A percentile compares a stretch with the other conserved stretches of the same genome.
Evolutionary conservation across 176 grass and related monocot genomes (phyloP).

Genomic region (Guadua angustifolia): DNA sequence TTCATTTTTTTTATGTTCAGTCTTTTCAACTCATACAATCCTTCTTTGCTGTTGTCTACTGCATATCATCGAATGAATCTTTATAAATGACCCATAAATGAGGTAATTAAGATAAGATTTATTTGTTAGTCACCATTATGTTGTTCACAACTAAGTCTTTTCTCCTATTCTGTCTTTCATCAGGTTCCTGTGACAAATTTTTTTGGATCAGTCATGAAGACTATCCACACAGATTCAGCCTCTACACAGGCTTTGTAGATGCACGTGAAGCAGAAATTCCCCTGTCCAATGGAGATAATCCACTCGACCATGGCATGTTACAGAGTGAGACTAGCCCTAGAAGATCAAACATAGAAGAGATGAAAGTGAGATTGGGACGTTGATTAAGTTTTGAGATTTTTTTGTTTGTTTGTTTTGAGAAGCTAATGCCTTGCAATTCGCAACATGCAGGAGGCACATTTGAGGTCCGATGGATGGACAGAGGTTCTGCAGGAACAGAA

Average conservation of each 20-base stretch:
- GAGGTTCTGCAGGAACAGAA: slow-evolving; percentile 57
- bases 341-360: slow-evolving; percentile 49
- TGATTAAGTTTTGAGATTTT: slow-evolving; percentile 16
- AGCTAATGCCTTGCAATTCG: slow-evolving; percentile 53
- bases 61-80: slow-evolving; percentile 94
- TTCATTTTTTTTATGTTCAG: slow-evolving; percentile 51
- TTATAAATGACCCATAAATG: slow-evolving; percentile 69
- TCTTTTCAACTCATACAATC: slow-evolving; percentile 96
- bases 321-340: slow-evolving; percentile 51
- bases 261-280: slow-evolving; percentile 40
- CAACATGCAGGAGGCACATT: slow-evolving; percentile 57
- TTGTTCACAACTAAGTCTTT: slow-evolving; percentile 24
- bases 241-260: slow-evolving; percentile 69
- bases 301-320: slow-evolving; percentile 37
- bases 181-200: slow-evolving; percentile 98
- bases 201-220: slow-evolving; percentile 99
- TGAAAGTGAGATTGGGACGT: slow-evolving; percentile 52
- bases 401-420: background rate
- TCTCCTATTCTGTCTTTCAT: slow-evolving; percentile 29
- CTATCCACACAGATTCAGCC: slow-evolving; percentile 78
- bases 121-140: slow-evolving; percentile 32
- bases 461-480: slow-evolving; percentile 64
- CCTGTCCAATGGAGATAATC: slow-evolving; percentile 31
- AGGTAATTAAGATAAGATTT: slow-evolving; percentile 52
- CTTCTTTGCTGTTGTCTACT: slow-evolving; percentile 83